A percentile compares a stretch with the other conserved stretches of the same genome.
Evolutionary conservation across 768 basidiomycete species (phyloP).

Genomic region (Sporobolomyces pararoseus): DNA sequence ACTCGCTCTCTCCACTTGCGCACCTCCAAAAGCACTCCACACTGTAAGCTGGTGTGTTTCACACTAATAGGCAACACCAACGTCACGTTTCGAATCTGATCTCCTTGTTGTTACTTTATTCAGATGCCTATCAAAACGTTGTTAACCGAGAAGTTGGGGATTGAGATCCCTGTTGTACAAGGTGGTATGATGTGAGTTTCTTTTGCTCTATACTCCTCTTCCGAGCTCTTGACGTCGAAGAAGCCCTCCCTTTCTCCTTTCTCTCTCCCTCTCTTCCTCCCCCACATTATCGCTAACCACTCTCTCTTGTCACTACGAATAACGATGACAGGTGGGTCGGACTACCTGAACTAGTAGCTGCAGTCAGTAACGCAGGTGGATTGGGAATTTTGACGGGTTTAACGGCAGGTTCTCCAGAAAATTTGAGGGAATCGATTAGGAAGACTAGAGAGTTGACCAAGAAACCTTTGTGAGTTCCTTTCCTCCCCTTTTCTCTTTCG

Average conservation of each 20-base stretch:
- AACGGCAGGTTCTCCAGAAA: conserved; percentile 79
- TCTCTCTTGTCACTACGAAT: not conserved
- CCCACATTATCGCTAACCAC: not conserved
- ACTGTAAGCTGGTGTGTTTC: too few relatives aligned
- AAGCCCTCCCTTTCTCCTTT: not conserved
- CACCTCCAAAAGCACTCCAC: too few relatives aligned
- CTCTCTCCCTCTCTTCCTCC: conserved; percentile 1
- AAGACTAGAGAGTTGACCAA: conserved; percentile 61
- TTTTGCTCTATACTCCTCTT: not conserved
- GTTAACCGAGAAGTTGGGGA: conserved; percentile 46
- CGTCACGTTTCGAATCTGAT: too few relatives aligned
- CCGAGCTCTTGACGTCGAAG: not conserved
- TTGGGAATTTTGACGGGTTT: conserved; percentile 83
- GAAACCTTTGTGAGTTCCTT: conserved; percentile 70
- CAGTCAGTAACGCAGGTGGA: conserved; percentile 77
- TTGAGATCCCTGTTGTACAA: conserved; percentile 64
- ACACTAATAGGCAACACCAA: too few relatives aligned
- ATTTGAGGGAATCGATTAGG: conserved; percentile 71
- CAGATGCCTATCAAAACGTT: conserved; percentile 43
- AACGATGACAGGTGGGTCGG: conserved; percentile 58
- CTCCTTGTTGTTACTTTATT: too few relatives aligned
- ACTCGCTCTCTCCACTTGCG: too few relatives aligned
- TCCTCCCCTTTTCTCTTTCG: conserved; percentile 51
- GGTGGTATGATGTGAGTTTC: conserved; percentile 73
- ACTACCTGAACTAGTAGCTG: conserved; percentile 66